phyloP scores from a whole-genome alignment of 306 rosid genomes.

The Begonia masoniana region DNA sequence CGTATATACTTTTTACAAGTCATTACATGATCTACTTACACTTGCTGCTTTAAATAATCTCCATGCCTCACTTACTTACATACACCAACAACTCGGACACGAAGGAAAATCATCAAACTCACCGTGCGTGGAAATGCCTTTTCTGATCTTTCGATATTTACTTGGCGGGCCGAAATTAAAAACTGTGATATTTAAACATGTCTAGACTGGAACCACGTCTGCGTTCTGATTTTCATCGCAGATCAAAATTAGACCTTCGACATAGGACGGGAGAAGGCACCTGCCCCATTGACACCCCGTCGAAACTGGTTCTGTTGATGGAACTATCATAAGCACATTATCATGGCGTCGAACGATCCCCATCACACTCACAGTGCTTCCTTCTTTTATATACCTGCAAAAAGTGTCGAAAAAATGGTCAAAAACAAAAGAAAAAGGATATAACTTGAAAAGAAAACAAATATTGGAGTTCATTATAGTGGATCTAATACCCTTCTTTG shows the following conservation, averaged over 20 bases:
- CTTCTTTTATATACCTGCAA: slow-evolving; percentile 86
- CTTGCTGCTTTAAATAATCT: slow-evolving; percentile 26
- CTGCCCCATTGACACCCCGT: slow-evolving; percentile 86
- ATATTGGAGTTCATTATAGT: too few relatives aligned
- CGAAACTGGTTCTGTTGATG: slow-evolving; percentile 61
- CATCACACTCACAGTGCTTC: slow-evolving; percentile 92
- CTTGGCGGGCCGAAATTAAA: not conserved
- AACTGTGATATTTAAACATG: not conserved
- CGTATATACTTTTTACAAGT: slow-evolving; percentile 3
- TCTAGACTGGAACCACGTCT: slow-evolving; percentile 82
- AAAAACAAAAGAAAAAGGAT: too few relatives aligned
- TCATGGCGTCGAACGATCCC: slow-evolving; percentile 90
- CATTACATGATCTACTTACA: slow-evolving; percentile 12
- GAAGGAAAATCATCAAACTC: slow-evolving; percentile 13
- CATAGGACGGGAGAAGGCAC: slow-evolving; percentile 75
- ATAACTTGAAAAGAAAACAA: too few relatives aligned
- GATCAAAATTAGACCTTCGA: slow-evolving; percentile 69
- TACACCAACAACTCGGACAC: slow-evolving; percentile 17
- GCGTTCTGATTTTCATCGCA: slow-evolving; percentile 70
- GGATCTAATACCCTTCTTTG: slow-evolving; percentile 70
- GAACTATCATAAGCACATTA: slow-evolving; percentile 85
- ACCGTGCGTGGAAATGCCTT: slow-evolving; percentile 7
- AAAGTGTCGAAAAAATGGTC: too few relatives aligned
- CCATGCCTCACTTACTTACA: slow-evolving; percentile 28
- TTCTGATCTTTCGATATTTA: slow-evolving; percentile 21